A percentile compares a stretch with the other conserved stretches of the same genome.
Conservation (phyloP, 2,329 filamentous ascomycete species). For the Trichoderma sp. region DNA sequence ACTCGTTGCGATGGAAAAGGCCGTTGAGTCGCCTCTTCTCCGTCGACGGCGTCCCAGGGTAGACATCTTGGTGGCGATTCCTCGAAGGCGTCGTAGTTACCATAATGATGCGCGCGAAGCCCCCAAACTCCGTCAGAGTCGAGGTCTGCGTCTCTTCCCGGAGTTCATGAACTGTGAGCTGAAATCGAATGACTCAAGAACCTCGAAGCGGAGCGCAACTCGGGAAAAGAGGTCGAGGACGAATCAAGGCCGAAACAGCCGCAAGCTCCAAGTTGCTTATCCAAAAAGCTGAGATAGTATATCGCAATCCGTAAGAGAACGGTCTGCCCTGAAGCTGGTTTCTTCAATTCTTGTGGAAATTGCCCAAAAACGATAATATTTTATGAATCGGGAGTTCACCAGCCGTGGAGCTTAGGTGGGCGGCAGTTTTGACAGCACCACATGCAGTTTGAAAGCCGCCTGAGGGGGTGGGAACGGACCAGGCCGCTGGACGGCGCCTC, state of each 20-base stretch:
- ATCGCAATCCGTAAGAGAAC: neutral
- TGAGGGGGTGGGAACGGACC: conserved; percentile 2
- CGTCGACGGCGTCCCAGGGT: conserved; percentile 32
- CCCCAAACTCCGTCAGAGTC: neutral
- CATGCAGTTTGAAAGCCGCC: neutral
- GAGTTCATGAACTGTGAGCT: neutral
- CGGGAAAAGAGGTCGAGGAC: neutral
- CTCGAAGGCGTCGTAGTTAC: conserved; percentile 11
- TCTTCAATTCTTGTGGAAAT: neutral
- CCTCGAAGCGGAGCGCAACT: neutral
- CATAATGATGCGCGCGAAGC: neutral
- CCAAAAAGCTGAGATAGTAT: neutral
- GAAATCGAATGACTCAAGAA: neutral
- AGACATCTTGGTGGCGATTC: neutral
- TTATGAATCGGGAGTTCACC: neutral
- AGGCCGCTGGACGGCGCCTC: neutral
- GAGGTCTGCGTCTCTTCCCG: neutral
- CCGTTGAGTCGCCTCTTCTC: conserved; percentile 40
- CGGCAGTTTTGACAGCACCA: neutral
- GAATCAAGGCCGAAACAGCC: neutral
- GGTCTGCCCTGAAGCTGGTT: neutral
- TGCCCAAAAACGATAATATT: neutral
- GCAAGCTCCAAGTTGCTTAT: neutral
- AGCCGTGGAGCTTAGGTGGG: neutral
- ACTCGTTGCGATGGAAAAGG: conserved; percentile 38